Percentiles rank a stretch among this genome's conserved stretches.
phyloP scores from a whole-genome alignment of 2,329 filamentous ascomycete genomes.

The Neophaeococcomyces aloes region DNA sequence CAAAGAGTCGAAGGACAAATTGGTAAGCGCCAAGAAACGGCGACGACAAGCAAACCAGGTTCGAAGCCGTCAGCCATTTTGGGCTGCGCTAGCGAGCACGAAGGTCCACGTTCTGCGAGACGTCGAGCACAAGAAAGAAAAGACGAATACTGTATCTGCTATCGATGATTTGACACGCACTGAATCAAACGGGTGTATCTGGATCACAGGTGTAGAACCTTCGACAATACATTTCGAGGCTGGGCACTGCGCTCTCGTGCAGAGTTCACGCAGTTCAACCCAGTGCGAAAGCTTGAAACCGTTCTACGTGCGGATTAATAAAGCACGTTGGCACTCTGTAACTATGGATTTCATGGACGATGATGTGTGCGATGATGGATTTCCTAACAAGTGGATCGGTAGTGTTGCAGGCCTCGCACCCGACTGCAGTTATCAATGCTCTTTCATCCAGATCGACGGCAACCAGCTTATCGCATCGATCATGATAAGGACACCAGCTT shows the following conservation, averaged over 20 bases:
- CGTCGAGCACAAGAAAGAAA: conserved; percentile 61
- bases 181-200: conserved; percentile 35
- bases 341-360: conserved; percentile 41
- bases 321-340: conserved; percentile 54
- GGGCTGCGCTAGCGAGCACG: conserved; percentile 83
- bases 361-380: conserved; percentile 34
- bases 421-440: conserved; percentile 53
- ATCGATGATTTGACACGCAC: conserved; percentile 21
- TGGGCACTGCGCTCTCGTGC: conserved; percentile 22
- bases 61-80: conserved; percentile 79
- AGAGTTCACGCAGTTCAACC: conserved; percentile 23
- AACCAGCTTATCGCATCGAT: conserved; percentile 49
- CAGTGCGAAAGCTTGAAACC: conserved; percentile 36
- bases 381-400: conserved; percentile 44
- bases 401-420: conserved; percentile 56
- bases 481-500: conserved; percentile 52
- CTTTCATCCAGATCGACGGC: conserved; percentile 48
- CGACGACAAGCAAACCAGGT: conserved; percentile 86
- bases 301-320: conserved; percentile 56
- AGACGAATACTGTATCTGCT: conserved; percentile 14
- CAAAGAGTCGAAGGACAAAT: conserved; percentile 46
- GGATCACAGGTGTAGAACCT: conserved; percentile 38
- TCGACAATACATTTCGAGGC: conserved; percentile 39
- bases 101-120: conserved; percentile 95
- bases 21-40: conserved; percentile 64